A percentile compares a stretch with the other conserved stretches of the same genome.
These are phyloP conservation scores for Gigaspora rosea DNA, from an alignment of 192 early-diverging fungal species.

Conservation along the genomic window DNA sequence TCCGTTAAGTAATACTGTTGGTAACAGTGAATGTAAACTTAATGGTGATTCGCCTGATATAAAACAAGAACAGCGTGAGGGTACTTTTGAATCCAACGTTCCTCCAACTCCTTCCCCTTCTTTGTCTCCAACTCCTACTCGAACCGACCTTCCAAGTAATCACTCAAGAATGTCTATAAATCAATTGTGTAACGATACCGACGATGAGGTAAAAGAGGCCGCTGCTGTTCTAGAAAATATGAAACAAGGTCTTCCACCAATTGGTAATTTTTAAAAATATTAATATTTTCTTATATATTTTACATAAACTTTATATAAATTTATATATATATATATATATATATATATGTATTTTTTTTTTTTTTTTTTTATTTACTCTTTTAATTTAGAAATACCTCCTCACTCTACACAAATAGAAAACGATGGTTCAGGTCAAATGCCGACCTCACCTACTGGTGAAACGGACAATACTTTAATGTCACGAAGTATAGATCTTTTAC, in stretches of 20 bases:
- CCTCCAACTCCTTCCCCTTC: not conserved
- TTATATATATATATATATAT: no score
- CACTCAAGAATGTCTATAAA: constrained; percentile 30
- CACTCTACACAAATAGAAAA: no score
- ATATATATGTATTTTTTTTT: no score
- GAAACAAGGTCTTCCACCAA: not conserved
- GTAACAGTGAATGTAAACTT: not conserved
- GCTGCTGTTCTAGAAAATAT: constrained; percentile 21
- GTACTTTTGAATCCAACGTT: not conserved
- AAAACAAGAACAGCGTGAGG: not conserved
- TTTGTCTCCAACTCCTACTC: not conserved
- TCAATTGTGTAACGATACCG: constrained; percentile 7
- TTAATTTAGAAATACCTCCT: no score
- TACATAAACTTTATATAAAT: no score
- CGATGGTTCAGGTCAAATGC: no score
- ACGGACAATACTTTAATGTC: no score
- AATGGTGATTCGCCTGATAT: not conserved
- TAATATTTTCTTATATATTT: no score
- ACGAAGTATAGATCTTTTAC: not conserved
- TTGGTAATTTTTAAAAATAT: no score
- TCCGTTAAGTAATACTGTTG: no score
- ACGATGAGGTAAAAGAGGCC: constrained; percentile 12
- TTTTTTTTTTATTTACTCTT: no score
- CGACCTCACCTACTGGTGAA: no score
- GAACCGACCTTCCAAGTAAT: not conserved